These are phyloP conservation scores for Paxillus ammoniavirescens DNA, from an alignment of 768 basidiomycete species.

Conservation along the genomic window DNA sequence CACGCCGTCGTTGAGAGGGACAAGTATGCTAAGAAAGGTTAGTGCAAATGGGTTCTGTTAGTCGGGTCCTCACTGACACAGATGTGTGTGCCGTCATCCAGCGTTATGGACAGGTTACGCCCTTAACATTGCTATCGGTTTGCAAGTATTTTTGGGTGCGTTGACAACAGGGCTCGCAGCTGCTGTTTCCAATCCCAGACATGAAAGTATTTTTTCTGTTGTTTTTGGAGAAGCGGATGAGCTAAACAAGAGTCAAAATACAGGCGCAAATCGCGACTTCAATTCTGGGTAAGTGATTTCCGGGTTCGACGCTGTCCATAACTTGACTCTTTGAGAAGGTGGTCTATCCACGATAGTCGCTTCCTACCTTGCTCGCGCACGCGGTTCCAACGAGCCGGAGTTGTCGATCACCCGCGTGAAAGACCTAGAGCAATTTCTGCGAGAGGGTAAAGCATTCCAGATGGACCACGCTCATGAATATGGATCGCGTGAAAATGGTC, in stretches of 20 bases:
- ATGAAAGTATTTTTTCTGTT: constrained; percentile 30
- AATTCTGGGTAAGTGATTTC: constrained; percentile 34
- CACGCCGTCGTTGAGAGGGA: constrained; percentile 45
- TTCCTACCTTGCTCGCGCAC: constrained; percentile 67
- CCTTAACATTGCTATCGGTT: constrained; percentile 51
- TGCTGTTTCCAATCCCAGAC: constrained; percentile 36
- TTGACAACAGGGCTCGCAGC: constrained; percentile 67
- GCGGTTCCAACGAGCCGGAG: constrained; percentile 72
- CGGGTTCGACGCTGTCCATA: background rate
- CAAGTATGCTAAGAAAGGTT: constrained; percentile 48
- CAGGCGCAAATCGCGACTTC: constrained; percentile 40
- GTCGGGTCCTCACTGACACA: constrained; percentile 10
- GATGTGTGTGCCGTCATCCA: constrained; percentile 7
- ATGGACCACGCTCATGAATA: constrained; percentile 53
- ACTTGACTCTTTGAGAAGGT: constrained; percentile 34
- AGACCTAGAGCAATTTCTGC: constrained; percentile 65
- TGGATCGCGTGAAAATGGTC: constrained; percentile 1
- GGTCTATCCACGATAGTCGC: constrained; percentile 68
- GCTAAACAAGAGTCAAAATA: background rate
- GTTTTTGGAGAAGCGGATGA: background rate
- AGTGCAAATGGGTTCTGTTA: background rate
- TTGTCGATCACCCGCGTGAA: constrained; percentile 52
- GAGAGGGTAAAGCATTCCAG: constrained; percentile 55
- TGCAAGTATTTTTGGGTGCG: constrained; percentile 65
- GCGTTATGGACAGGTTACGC: constrained; percentile 32